phyloP scores from a whole-genome alignment of 257 asterid genomes.

The Solanum gracilifrons region DNA sequence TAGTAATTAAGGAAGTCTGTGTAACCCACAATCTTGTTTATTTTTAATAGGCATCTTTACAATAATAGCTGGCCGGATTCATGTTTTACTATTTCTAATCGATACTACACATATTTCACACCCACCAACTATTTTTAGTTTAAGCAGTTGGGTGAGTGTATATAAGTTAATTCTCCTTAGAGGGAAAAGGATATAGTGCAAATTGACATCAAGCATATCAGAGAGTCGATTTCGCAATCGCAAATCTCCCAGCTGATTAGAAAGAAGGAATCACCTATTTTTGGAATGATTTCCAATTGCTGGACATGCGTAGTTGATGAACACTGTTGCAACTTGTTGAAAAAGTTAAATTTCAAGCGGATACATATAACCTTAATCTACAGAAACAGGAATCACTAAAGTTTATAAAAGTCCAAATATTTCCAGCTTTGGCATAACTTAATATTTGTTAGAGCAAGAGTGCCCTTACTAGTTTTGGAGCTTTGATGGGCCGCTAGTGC shows the following conservation, averaged over 20 bases:
- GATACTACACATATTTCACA: neutral
- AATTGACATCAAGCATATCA: neutral
- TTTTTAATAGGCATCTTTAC: neutral
- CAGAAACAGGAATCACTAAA: neutral
- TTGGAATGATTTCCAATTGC: neutral
- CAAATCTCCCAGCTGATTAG: neutral
- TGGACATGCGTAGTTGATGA: neutral
- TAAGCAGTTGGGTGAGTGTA: neutral
- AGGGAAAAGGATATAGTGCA: neutral
- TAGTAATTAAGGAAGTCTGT: neutral
- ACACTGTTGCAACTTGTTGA: neutral
- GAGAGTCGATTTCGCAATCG: neutral
- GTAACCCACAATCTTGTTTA: neutral
- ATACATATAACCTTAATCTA: neutral
- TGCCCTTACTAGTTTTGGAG: neutral
- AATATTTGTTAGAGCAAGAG: neutral
- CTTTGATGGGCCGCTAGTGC: neutral
- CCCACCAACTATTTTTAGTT: neutral
- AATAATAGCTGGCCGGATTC: neutral
- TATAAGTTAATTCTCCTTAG: neutral
- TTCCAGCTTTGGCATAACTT: neutral
- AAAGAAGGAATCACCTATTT: neutral
- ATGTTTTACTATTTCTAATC: neutral
- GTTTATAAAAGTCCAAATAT: neutral
- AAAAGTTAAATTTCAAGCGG: neutral